Conservation (phyloP, 148 eudicot species). For the Diospyros lotus region DNA sequence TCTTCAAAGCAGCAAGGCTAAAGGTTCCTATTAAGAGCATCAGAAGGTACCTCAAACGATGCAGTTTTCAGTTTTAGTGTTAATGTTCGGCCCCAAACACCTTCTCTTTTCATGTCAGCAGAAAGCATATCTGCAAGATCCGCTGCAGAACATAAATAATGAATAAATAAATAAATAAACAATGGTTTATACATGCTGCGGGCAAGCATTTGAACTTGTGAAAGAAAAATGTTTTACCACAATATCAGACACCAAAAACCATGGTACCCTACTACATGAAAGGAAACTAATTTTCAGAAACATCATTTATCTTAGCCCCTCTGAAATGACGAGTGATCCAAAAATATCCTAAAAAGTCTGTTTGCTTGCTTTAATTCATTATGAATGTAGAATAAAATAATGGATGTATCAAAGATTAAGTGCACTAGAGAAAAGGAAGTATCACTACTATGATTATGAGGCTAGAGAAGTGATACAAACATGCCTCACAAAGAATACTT, state of each 20-base stretch:
- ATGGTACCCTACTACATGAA: background rate
- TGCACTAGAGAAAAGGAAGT: background rate
- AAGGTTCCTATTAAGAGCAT: slow-evolving; percentile 6
- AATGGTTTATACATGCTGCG: background rate
- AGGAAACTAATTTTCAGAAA: too few relatives aligned
- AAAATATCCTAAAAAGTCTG: background rate
- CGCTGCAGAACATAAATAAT: slow-evolving; percentile 39
- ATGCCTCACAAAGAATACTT: background rate
- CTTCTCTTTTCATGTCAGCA: slow-evolving; percentile 74
- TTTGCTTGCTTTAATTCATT: background rate
- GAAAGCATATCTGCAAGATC: slow-evolving; percentile 91
- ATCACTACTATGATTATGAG: background rate
- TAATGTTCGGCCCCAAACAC: slow-evolving; percentile 74
- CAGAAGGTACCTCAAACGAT: slow-evolving; percentile 69
- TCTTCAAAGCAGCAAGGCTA: slow-evolving; percentile 7
- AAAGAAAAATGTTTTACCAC: background rate
- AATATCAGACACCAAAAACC: background rate
- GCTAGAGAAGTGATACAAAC: background rate
- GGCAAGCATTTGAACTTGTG: background rate
- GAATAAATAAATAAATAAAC: background rate
- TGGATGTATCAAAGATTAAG: background rate
- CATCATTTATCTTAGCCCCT: background rate
- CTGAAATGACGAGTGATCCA: background rate
- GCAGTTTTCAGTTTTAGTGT: slow-evolving; percentile 90
- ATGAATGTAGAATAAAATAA: background rate